Conservation (phyloP, 768 basidiomycete genomes). For the Suillus cothurnatus region DNA sequence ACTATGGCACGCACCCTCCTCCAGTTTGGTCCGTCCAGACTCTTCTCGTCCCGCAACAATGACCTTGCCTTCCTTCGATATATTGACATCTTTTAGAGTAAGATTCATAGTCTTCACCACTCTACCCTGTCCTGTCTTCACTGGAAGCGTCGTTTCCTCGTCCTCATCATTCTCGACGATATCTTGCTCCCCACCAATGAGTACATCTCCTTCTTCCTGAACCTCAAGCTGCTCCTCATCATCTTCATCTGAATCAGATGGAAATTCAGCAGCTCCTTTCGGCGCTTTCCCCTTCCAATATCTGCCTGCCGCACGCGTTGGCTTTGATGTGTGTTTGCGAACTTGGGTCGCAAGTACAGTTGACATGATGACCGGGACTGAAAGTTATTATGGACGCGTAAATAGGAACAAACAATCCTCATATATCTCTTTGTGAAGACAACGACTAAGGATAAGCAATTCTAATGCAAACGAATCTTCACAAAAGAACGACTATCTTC, state of each 20-base stretch:
- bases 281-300: constrained; percentile 93
- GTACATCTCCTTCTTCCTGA: constrained; percentile 59
- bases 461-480: too few relatives aligned
- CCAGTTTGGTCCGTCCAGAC: constrained; percentile 70
- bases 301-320: constrained; percentile 77
- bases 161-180: constrained; percentile 47
- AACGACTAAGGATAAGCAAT: too few relatives aligned
- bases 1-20: constrained; percentile 45
- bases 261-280: constrained; percentile 61
- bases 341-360: constrained; percentile 36
- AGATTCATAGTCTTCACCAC: constrained; percentile 65
- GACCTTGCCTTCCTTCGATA: constrained; percentile 79
- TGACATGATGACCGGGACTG: constrained; percentile 28
- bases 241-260: constrained; percentile 69
- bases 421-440: background rate
- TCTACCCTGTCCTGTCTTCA: constrained; percentile 37
- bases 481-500: too few relatives aligned
- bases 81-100: constrained; percentile 75
- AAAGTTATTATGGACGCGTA: constrained; percentile 5
- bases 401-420: constrained; percentile 6
- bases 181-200: constrained; percentile 59
- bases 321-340: constrained; percentile 76
- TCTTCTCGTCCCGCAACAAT: constrained; percentile 79
- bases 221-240: constrained; percentile 40
- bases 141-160: constrained; percentile 45